Evolutionary conservation across 2,329 filamentous ascomycete genomes (phyloP).

Genomic region (Chaetoscypha palmicola): DNA sequence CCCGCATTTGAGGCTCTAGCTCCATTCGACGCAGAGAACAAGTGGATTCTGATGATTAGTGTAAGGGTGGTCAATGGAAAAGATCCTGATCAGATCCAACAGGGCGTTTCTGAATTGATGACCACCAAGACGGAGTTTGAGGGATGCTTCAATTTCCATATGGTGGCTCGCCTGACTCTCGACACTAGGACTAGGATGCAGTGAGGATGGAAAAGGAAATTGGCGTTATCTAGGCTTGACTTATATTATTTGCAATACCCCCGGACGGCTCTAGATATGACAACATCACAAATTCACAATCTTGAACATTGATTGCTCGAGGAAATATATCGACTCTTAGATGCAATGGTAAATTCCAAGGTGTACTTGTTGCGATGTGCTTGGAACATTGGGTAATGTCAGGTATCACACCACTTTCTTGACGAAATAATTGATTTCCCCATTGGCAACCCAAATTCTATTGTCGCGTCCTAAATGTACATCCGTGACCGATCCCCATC

Average conservation of each 20-base stretch:
- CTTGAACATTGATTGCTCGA: too few relatives aligned
- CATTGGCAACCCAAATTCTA: conserved; percentile 10
- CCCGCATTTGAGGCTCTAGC: conserved; percentile 42
- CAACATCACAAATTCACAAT: not conserved
- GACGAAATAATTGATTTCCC: too few relatives aligned
- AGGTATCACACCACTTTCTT: too few relatives aligned
- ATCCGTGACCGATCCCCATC: conserved; percentile 8
- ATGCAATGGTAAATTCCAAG: too few relatives aligned
- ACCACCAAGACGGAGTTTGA: conserved; percentile 41
- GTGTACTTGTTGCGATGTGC: too few relatives aligned
- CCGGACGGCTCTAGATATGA: not conserved
- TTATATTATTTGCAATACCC: too few relatives aligned
- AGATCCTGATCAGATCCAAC: conserved; percentile 46
- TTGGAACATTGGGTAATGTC: too few relatives aligned
- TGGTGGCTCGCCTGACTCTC: conserved; percentile 45
- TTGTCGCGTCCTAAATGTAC: conserved; percentile 13
- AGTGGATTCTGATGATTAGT: conserved; percentile 51
- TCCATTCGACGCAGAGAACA: conserved; percentile 40
- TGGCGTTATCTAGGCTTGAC: too few relatives aligned
- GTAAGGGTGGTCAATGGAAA: conserved; percentile 48
- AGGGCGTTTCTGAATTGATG: conserved; percentile 46
- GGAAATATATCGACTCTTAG: too few relatives aligned
- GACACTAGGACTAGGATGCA: conserved; percentile 40
- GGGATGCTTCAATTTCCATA: conserved; percentile 46
- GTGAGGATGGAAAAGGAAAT: not conserved